Conservation (phyloP, 495 filamentous ascomycete species). For the Echria macrotheca region DNA sequence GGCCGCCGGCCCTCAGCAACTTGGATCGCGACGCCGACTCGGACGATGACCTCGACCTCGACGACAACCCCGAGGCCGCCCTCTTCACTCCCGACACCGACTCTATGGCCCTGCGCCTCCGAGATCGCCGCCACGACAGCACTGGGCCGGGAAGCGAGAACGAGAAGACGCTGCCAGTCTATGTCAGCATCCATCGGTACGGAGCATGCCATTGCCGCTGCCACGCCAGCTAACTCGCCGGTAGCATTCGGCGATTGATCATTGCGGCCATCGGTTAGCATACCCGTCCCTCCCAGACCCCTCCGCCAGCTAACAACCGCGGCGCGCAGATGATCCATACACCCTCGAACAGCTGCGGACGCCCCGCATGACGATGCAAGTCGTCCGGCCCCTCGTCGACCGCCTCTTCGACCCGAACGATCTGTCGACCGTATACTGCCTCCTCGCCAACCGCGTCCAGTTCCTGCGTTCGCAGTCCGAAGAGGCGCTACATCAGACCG, state of each 20-base stretch:
- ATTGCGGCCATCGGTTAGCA: constrained; percentile 24
- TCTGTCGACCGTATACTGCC: constrained; percentile 56
- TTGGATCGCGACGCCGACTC: constrained; percentile 13
- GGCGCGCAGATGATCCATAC: constrained; percentile 52
- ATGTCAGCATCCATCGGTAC: constrained; percentile 44
- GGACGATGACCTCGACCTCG: constrained; percentile 18
- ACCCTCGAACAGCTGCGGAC: constrained; percentile 53
- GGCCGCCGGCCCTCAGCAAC: neutral
- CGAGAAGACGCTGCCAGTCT: constrained; percentile 30
- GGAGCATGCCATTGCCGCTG: no score
- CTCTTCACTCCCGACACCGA: constrained; percentile 14
- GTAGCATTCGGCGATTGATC: constrained; percentile 27
- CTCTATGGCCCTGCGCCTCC: constrained; percentile 18
- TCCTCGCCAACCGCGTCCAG: constrained; percentile 58
- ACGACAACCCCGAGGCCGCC: constrained; percentile 21
- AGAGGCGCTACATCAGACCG: constrained; percentile 53
- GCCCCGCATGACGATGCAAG: constrained; percentile 51
- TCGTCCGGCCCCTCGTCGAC: constrained; percentile 56
- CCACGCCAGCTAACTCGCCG: no score
- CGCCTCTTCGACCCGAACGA: constrained; percentile 54
- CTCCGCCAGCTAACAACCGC: neutral
- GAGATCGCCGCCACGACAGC: constrained; percentile 7
- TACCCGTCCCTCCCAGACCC: neutral
- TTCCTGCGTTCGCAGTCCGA: constrained; percentile 54
- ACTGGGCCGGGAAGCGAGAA: no score